phyloP scores from a whole-genome alignment of 257 asterid species.

The Nemophila menziesii region DNA sequence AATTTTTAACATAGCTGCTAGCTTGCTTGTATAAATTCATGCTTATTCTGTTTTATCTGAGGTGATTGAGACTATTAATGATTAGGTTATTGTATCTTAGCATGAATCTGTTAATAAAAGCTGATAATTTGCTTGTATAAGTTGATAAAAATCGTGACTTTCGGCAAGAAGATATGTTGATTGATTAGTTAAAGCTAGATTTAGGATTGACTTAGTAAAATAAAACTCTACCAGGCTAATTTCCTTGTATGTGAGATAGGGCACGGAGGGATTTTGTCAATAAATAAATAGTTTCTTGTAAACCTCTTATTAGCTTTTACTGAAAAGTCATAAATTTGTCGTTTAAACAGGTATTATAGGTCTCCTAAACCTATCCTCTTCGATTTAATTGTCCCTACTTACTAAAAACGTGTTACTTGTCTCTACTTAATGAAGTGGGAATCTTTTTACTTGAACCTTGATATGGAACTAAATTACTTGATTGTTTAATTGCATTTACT shows the following conservation, averaged over 20 bases:
- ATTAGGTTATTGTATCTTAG: not conserved
- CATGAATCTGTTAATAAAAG: not conserved
- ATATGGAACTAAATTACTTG: not conserved
- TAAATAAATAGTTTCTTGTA: not conserved
- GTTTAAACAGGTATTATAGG: not conserved
- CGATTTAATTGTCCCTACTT: no score
- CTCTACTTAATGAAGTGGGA: not conserved
- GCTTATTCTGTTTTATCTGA: not conserved
- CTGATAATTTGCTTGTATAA: not conserved
- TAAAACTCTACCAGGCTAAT: not conserved
- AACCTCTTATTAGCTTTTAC: not conserved
- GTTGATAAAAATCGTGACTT: not conserved
- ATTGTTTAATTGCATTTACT: conserved; percentile 2
- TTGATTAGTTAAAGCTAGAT: not conserved
- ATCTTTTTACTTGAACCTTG: not conserved
- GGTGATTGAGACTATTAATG: not conserved
- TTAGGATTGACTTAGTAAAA: not conserved
- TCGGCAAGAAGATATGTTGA: not conserved
- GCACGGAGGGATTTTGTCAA: not conserved
- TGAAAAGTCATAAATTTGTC: not conserved
- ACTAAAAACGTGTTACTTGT: not conserved
- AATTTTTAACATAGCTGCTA: no score
- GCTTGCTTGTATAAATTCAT: no score
- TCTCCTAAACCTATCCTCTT: no score
- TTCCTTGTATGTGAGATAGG: not conserved